phyloP scores from a whole-genome alignment of 2,329 filamentous ascomycete genomes.

The Neocucurbitaria cava region DNA sequence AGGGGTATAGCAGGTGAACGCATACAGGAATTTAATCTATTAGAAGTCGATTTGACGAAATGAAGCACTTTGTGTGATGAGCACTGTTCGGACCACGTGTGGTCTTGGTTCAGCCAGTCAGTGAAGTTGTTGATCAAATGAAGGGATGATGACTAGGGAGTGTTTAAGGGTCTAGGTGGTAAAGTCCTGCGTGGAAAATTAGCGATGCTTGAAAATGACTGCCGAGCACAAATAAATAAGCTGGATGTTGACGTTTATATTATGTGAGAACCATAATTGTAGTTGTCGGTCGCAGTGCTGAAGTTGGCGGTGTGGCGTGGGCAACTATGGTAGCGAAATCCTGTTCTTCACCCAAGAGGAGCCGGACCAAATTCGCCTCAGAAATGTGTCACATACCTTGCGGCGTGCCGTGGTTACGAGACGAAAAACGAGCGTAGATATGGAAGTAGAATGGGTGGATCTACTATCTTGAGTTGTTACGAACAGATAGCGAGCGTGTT shows the following conservation, averaged over 20 bases:
- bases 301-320: not conserved
- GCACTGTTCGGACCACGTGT: not conserved
- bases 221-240: not conserved
- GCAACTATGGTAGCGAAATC: not conserved
- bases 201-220: not conserved
- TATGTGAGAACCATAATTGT: not conserved
- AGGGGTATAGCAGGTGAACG: slow-evolving; percentile 13
- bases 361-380: not conserved
- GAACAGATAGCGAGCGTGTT: not conserved
- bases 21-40: not conserved
- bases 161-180: not conserved
- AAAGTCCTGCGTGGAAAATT: not conserved
- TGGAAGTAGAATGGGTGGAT: not conserved
- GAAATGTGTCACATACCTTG: not conserved
- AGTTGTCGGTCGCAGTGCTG: not conserved
- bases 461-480: not conserved
- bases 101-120: not conserved
- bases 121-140: not conserved
- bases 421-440: not conserved
- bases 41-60: slow-evolving; percentile 2
- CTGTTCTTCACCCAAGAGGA: not conserved
- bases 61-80: not conserved
- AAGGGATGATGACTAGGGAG: not conserved
- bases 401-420: not conserved
- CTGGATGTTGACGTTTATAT: not conserved